Conservation (phyloP, 1,139 yeast genomes). For the Kluyveromyces marxianus region DNA sequence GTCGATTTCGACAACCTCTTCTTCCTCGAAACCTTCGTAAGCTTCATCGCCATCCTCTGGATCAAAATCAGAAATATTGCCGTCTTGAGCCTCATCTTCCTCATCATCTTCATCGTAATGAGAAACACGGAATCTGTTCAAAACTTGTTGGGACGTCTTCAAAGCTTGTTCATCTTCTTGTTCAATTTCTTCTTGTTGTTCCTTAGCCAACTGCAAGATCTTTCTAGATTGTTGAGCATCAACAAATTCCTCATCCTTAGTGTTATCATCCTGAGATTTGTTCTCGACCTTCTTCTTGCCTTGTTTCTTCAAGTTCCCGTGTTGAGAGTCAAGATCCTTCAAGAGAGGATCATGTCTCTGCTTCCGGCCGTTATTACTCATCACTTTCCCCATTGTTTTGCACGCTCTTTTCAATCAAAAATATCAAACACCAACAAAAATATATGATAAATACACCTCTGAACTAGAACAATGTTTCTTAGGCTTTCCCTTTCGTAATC, state of each 20-base stretch:
- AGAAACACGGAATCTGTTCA: slow-evolving; percentile 23
- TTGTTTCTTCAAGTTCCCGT: slow-evolving; percentile 55
- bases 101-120: slow-evolving; percentile 38
- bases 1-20: slow-evolving; percentile 50
- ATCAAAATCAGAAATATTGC: slow-evolving; percentile 45
- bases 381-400: slow-evolving; percentile 55
- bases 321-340: slow-evolving; percentile 64
- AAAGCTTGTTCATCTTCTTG: slow-evolving; percentile 34
- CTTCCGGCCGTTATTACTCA: slow-evolving; percentile 42
- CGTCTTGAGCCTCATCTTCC: slow-evolving; percentile 38
- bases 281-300: slow-evolving; percentile 28
- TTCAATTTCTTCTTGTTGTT: slow-evolving; percentile 80
- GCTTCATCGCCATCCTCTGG: slow-evolving; percentile 34
- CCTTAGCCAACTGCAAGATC: slow-evolving; percentile 80
- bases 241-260: slow-evolving; percentile 53
- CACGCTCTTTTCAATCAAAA: not conserved
- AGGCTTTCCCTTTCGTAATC: not conserved
- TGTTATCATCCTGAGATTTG: slow-evolving; percentile 34
- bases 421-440: not conserved
- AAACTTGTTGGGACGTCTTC: slow-evolving; percentile 15
- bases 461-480: not conserved
- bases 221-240: slow-evolving; percentile 81
- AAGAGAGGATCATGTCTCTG: slow-evolving; percentile 71
- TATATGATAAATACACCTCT: not conserved
- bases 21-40: slow-evolving; percentile 42